Evolutionary conservation across 2,329 filamentous ascomycete species (phyloP).

Genomic region (Purpureocillium takamizusanense): DNA sequence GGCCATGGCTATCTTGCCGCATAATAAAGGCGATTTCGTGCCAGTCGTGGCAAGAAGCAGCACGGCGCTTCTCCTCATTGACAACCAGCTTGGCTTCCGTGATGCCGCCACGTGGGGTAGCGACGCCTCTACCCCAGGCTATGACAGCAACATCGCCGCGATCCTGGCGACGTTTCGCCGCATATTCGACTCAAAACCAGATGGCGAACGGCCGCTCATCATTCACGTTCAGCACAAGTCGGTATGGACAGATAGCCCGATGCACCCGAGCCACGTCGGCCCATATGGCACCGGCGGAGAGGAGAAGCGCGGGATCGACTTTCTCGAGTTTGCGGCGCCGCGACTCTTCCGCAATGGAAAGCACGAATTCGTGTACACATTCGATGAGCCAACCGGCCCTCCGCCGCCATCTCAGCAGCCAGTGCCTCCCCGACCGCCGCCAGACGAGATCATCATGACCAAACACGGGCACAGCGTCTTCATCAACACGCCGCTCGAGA

Average conservation of each 20-base stretch:
- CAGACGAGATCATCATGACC: slow-evolving; percentile 1
- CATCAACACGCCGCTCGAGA: slow-evolving; percentile 6
- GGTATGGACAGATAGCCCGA: slow-evolving; percentile 4
- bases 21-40: background rate
- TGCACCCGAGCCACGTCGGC: slow-evolving; percentile 4
- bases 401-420: background rate
- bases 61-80: slow-evolving; percentile 10
- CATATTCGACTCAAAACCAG: background rate
- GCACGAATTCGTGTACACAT: background rate
- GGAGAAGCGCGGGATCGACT: slow-evolving; percentile 6
- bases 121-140: slow-evolving; percentile 2
- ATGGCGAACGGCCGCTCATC: slow-evolving; percentile 2
- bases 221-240: slow-evolving; percentile 8
- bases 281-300: slow-evolving; percentile 5
- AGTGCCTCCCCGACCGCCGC: background rate
- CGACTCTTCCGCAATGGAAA: slow-evolving; percentile 1
- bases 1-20: background rate
- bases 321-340: slow-evolving; percentile 7
- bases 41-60: background rate
- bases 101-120: background rate
- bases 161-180: slow-evolving; percentile 4
- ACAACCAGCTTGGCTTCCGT: slow-evolving; percentile 8
- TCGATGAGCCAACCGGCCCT: background rate
- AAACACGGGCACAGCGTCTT: slow-evolving; percentile 4
- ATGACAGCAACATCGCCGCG: slow-evolving; percentile 4